Percentiles rank a stretch among this genome's conserved stretches.
These are phyloP conservation scores for Dendrobium nobile DNA, from an alignment of 106 monocot genomes.

Conservation along the genomic window DNA sequence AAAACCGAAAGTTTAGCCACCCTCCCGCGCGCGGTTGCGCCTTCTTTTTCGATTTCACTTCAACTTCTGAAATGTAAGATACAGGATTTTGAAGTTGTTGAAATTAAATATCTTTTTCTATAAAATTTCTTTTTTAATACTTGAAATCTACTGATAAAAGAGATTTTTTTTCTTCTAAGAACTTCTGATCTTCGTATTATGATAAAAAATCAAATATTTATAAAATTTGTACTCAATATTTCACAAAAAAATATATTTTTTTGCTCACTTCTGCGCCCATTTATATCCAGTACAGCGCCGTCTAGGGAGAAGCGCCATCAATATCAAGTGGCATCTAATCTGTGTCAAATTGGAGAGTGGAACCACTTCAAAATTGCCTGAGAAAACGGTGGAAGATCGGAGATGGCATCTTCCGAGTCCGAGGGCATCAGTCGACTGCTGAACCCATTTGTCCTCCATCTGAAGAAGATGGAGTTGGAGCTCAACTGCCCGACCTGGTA, in stretches of 20 bases:
- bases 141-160: too few species aligned
- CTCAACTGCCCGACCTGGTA: constrained; percentile 10
- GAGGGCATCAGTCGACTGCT: constrained; percentile 2
- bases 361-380: not conserved
- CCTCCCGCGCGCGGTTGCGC: not conserved
- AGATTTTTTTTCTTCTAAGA: too few species aligned
- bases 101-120: too few species aligned
- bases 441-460: constrained; percentile 3
- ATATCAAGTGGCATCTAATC: not conserved
- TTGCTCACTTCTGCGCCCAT: not conserved
- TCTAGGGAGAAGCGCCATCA: not conserved
- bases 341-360: not conserved
- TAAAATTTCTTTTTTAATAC: not conserved
- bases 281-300: not conserved
- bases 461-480: constrained; percentile 8
- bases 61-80: not conserved
- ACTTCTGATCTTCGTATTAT: too few species aligned
- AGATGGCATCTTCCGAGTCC: not conserved
- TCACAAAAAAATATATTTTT: too few species aligned
- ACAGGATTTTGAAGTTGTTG: too few species aligned
- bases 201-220: too few species aligned
- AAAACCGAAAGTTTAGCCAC: not conserved
- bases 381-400: not conserved
- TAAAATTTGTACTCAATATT: too few species aligned
- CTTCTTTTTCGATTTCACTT: not conserved